These are phyloP conservation scores for Hemisphaericaspora subhashii DNA, from an alignment of 1,139 yeast genomes.

Conservation along the genomic window DNA sequence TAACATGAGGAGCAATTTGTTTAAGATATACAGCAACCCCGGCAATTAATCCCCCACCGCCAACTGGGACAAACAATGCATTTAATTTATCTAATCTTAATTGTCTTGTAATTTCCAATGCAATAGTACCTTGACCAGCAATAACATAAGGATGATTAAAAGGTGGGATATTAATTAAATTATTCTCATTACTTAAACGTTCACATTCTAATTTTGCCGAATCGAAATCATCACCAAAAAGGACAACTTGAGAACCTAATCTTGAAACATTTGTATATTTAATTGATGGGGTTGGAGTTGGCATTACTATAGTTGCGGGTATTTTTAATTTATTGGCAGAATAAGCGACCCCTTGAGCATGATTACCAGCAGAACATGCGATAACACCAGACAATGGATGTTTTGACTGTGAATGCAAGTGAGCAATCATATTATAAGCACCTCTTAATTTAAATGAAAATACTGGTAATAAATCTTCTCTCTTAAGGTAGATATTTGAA, in stretches of 20 bases:
- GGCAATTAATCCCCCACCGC: constrained; percentile 96
- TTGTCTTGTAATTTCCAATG: constrained; percentile 89
- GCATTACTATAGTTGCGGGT: constrained; percentile 97
- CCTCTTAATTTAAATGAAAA: constrained; percentile 96
- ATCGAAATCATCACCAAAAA: constrained; percentile 92
- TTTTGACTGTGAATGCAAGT: constrained; percentile 57
- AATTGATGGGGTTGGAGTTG: constrained; percentile 93
- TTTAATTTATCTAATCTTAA: constrained; percentile 71
- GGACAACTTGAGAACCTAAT: constrained; percentile 90
- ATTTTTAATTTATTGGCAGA: constrained; percentile 82
- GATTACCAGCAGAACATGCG: constrained; percentile 98
- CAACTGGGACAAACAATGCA: constrained; percentile 91
- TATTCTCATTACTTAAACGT: constrained; percentile 64
- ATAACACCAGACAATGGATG: constrained; percentile 83
- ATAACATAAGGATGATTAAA: constrained; percentile 96
- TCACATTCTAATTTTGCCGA: constrained; percentile 88
- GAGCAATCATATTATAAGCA: constrained; percentile 95
- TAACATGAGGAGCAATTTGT: constrained; percentile 96
- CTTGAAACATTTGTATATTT: constrained; percentile 88
- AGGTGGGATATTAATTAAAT: constrained; percentile 89
- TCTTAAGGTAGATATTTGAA: constrained; percentile 71
- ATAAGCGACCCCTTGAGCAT: constrained; percentile 98
- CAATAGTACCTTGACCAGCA: constrained; percentile 99
- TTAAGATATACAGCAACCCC: constrained; percentile 90
- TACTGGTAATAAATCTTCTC: constrained; percentile 94